Conservation (phyloP, 768 basidiomycete genomes). For the Russula sp. region DNA sequence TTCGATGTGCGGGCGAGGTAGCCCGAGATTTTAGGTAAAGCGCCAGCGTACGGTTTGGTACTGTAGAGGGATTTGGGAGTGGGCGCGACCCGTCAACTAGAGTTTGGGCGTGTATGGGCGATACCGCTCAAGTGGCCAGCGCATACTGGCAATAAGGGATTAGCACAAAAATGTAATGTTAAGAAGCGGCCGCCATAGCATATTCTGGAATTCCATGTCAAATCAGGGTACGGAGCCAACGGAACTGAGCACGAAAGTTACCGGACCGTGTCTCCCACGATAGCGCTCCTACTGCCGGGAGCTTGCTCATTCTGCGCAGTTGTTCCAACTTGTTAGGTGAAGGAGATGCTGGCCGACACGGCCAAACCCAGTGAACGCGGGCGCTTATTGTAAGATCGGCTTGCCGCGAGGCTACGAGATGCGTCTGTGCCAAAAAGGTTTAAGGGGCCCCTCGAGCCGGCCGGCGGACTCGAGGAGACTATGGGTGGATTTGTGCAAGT, state of each 20-base stretch:
- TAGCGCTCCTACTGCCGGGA: background rate
- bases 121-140: background rate
- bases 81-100: background rate
- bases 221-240: background rate
- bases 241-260: background rate
- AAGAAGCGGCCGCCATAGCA: background rate
- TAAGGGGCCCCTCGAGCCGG: conserved; percentile 6
- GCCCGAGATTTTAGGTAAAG: too few species aligned
- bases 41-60: background rate
- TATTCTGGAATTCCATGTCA: conserved; percentile 12
- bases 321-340: background rate
- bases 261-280: background rate
- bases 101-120: background rate
- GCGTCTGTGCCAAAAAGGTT: background rate
- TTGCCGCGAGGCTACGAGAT: conserved; percentile 8
- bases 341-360: background rate
- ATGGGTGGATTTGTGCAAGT: background rate
- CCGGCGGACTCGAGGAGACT: conserved; percentile 7
- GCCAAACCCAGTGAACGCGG: background rate
- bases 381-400: background rate
- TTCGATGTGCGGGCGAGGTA: too few species aligned
- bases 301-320: background rate
- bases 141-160: background rate
- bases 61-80: background rate
- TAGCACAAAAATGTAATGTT: background rate